phyloP scores from a whole-genome alignment of 2,329 filamentous ascomycete species.

The Aaosphaeria pasadenensis region DNA sequence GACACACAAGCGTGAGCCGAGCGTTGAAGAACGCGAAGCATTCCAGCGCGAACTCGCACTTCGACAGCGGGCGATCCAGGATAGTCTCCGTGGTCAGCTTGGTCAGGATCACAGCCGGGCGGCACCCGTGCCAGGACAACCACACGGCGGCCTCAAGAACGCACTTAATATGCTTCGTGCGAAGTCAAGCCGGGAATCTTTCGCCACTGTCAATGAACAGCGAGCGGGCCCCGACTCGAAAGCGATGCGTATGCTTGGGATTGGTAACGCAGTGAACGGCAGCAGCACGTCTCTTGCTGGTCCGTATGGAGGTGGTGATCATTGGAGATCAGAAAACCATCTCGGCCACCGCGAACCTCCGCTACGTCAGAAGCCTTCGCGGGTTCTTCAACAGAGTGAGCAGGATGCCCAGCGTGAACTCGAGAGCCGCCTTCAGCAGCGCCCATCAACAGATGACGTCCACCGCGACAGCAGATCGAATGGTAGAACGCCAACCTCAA shows the following conservation, averaged over 20 bases:
- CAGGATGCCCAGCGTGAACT: conserved; percentile 33
- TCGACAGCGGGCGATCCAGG: conserved; percentile 67
- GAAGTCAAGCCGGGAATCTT: conserved; percentile 66
- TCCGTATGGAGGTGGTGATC: conserved; percentile 12
- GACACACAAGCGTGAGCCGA: conserved; percentile 48
- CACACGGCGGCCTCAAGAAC: conserved; percentile 46
- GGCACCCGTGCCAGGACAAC: conserved; percentile 31
- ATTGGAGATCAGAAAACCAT: conserved; percentile 22
- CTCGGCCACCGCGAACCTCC: conserved; percentile 11
- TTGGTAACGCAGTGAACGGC: conserved; percentile 43
- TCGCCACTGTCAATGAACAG: conserved; percentile 47
- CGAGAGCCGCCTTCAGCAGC: conserved; percentile 27
- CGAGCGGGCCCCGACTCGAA: conserved; percentile 47
- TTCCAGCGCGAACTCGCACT: conserved; percentile 72
- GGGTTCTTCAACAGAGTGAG: conserved; percentile 31
- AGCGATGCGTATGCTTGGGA: conserved; percentile 60
- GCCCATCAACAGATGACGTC: conserved; percentile 34
- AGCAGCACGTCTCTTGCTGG: conserved; percentile 34
- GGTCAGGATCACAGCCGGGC: conserved; percentile 52
- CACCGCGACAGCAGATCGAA: conserved; percentile 22
- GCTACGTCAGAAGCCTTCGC: conserved; percentile 27
- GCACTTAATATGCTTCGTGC: conserved; percentile 62
- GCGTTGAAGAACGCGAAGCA: conserved; percentile 61
- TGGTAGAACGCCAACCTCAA: conserved; percentile 37
- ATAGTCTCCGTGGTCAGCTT: conserved; percentile 67